Evolutionary conservation across 495 filamentous ascomycete species (phyloP), one percentile per base, ranked within the genome.

Genomic region (Penicillium daleae): DNA sequence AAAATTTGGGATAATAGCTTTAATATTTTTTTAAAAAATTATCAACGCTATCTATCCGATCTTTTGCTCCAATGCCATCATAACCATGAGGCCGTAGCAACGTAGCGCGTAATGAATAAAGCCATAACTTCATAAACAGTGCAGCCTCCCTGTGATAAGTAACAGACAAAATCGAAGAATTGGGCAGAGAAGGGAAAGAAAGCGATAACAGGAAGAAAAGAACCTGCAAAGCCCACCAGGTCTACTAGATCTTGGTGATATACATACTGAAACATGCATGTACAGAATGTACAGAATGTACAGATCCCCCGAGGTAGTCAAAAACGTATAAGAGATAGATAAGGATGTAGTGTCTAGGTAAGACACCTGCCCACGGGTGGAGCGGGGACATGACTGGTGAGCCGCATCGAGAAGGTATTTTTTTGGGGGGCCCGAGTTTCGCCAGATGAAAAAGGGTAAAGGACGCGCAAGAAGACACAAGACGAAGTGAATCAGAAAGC

Each of bases 161-260:
- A 52, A 29, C 4, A 50, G 13, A 52, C 6, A 6, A 50, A 49
- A 32, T 32, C 4, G 49, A 26, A 19, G 29, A 54, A 19, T 6
- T 4, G 29, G 29, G 31, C 31, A 54, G 29, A 54, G 35, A 1
- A 54, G 7, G 51, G 31, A n/a, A 8, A 54, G 35, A 21, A 21
- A n/a, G n/a, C n/a, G n/a, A n/a, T n/a, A n/a, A 35, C 10, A 19
- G 4, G 7, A 35, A 33, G 22, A 26, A 10, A 50, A 50, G n/a
- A 26, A 29, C 6, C 5, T 4, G 46, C 22, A 8, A 50, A 50
- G 22, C 51, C 17, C 51, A 27, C 49, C 49, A 32, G 29, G 22
- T 52, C 49, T 52, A 52, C n/a, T n/a, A n/a, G n/a, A 26, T 31
- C n/a, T 52, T 35, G 12, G 21, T 50, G 26, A 26, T 50, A 50